phyloP scores from a whole-genome alignment of 495 filamentous ascomycete species.

The Tuber umbilicatum region DNA sequence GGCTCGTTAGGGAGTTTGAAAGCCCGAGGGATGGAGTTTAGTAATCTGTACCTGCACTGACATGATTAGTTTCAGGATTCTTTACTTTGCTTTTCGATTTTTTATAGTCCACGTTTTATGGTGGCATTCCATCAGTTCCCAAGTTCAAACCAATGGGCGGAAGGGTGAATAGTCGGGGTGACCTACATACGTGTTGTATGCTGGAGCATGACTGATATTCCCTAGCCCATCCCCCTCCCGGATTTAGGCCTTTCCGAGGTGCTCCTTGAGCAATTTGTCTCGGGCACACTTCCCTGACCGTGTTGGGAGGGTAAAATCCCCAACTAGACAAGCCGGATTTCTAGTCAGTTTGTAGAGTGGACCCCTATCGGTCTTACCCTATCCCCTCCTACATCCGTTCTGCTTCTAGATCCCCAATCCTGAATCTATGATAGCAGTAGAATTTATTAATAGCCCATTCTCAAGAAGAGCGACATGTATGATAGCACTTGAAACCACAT shows the following conservation, averaged over 20 bases:
- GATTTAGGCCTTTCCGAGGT: not conserved
- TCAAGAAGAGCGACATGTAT: not conserved
- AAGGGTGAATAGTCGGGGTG: not conserved
- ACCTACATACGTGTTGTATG: not conserved
- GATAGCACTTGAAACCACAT: too few species aligned
- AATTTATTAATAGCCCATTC: not conserved
- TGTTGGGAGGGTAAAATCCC: not conserved
- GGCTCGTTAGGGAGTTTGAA: not conserved
- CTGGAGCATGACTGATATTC: not conserved
- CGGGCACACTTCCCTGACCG: not conserved
- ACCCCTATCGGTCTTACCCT: not conserved
- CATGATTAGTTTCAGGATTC: not conserved
- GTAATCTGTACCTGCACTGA: not conserved
- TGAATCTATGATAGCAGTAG: not conserved
- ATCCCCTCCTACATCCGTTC: not conserved
- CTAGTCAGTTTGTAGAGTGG: not conserved
- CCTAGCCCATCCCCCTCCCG: not conserved
- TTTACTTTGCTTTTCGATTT: not conserved
- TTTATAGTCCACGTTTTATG: not conserved
- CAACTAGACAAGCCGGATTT: not conserved
- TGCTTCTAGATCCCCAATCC: not conserved
- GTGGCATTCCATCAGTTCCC: not conserved
- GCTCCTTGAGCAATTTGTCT: not conserved
- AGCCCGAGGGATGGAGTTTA: not conserved
- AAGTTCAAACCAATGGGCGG: not conserved